A percentile compares a stretch with the other conserved stretches of the same genome.
Evolutionary conservation across 371 early-diverging fungal species (phyloP).

Genomic region (Mortierella sp.): DNA sequence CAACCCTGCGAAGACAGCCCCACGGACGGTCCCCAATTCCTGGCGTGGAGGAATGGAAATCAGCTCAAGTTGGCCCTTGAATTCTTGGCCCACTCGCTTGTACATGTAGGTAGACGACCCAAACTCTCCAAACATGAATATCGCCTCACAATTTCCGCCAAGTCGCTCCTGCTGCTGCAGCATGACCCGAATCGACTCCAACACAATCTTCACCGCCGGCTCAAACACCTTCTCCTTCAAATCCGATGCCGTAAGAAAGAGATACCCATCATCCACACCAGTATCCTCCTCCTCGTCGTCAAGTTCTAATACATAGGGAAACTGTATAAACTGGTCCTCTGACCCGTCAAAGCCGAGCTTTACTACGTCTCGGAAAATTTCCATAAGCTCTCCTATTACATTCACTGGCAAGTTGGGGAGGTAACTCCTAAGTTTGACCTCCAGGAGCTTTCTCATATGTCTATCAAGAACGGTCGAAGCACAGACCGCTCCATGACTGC

Average conservation of each 20-base stretch:
- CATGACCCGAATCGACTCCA: slow-evolving; percentile 69
- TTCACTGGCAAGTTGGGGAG: slow-evolving; percentile 63
- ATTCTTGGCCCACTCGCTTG: slow-evolving; percentile 51
- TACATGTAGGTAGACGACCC: slow-evolving; percentile 63
- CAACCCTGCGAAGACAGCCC: slow-evolving; percentile 36
- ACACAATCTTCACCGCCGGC: slow-evolving; percentile 68
- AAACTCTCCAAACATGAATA: slow-evolving; percentile 69
- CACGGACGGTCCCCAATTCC: slow-evolving; percentile 57
- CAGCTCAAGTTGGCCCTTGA: slow-evolving; percentile 33
- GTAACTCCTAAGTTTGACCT: slow-evolving; percentile 65
- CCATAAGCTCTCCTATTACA: slow-evolving; percentile 69
- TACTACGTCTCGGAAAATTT: slow-evolving; percentile 64
- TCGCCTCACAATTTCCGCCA: slow-evolving; percentile 40
- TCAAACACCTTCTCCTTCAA: slow-evolving; percentile 67
- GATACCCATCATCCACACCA: slow-evolving; percentile 67
- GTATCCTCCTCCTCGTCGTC: slow-evolving; percentile 63
- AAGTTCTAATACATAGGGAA: slow-evolving; percentile 26
- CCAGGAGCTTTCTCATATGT: slow-evolving; percentile 66
- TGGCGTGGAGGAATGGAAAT: slow-evolving; percentile 47
- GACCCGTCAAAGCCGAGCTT: slow-evolving; percentile 68
- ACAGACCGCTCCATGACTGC: slow-evolving; percentile 69
- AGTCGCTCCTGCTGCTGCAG: slow-evolving; percentile 54
- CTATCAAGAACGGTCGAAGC: slow-evolving; percentile 70
- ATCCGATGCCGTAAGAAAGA: slow-evolving; percentile 59
- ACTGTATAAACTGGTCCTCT: slow-evolving; percentile 65